Evolutionary conservation across 2,329 filamentous ascomycete genomes (phyloP).

Genomic region (Claviceps maximensis): DNA sequence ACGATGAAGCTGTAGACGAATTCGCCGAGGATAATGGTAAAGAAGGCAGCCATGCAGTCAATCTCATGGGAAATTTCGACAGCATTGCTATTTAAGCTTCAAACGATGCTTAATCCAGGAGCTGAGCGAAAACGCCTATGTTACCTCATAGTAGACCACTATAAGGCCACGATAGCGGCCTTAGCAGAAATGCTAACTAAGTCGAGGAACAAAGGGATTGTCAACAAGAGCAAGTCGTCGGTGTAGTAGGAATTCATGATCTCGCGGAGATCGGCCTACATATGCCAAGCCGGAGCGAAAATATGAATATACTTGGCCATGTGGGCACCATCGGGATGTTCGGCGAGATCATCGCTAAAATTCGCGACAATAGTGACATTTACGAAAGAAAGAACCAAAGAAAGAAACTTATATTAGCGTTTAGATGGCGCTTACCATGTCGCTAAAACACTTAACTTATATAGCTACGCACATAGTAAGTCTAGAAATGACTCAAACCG

Average conservation of each 20-base stretch:
- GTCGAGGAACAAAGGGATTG: slow-evolving; percentile 29
- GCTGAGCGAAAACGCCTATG: slow-evolving; percentile 31
- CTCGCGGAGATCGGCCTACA: slow-evolving; percentile 36
- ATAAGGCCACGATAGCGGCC: slow-evolving; percentile 27
- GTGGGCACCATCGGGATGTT: slow-evolving; percentile 28
- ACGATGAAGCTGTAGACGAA: slow-evolving; percentile 36
- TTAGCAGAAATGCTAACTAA: slow-evolving; percentile 26
- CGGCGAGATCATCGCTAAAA: slow-evolving; percentile 33
- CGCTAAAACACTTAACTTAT: background rate
- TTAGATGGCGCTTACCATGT: background rate
- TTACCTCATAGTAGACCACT: slow-evolving; percentile 27
- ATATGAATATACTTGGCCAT: slow-evolving; percentile 35
- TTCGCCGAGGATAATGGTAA: slow-evolving; percentile 19
- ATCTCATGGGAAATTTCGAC: slow-evolving; percentile 36
- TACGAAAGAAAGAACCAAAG: slow-evolving; percentile 2
- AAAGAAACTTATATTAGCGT: background rate
- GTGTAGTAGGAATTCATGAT: slow-evolving; percentile 40
- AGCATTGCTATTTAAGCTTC: slow-evolving; percentile 30
- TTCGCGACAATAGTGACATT: slow-evolving; percentile 36
- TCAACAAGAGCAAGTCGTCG: slow-evolving; percentile 27
- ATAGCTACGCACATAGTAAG: slow-evolving; percentile 25
- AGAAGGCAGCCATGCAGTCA: slow-evolving; percentile 28
- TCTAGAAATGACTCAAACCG: slow-evolving; percentile 38
- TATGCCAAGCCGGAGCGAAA: slow-evolving; percentile 34
- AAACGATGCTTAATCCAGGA: slow-evolving; percentile 29